A percentile compares a stretch with the other conserved stretches of the same genome.
Conservation (phyloP, 78 protist species). For the Dictyostelium firmibasis region DNA sequence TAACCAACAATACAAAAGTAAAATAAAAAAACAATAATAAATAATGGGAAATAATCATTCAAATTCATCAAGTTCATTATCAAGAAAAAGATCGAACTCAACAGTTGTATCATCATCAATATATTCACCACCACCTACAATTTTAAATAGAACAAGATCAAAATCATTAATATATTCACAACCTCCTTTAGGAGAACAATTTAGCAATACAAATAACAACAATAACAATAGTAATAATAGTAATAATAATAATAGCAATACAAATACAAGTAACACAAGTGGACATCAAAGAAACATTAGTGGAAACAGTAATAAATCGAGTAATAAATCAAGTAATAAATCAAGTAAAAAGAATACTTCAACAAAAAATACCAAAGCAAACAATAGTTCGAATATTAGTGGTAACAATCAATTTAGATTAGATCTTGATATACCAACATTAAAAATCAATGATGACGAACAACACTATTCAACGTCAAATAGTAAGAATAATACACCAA, state of each 20-base stretch:
- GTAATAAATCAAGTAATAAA: not conserved
- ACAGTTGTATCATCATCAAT: not conserved
- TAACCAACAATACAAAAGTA: not conserved
- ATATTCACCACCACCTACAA: not conserved
- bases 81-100: slow-evolving; percentile 32
- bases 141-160: slow-evolving; percentile 21
- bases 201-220: not conserved
- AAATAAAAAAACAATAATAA: not conserved
- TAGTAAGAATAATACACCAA: not conserved
- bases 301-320: not conserved
- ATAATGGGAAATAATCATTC: slow-evolving; percentile 7
- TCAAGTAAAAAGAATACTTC: not conserved
- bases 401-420: not conserved
- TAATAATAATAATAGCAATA: not conserved
- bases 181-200: not conserved
- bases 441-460: not conserved
- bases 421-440: not conserved
- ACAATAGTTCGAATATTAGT: not conserved
- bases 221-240: not conserved
- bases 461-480: not conserved
- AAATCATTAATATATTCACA: slow-evolving; percentile 4
- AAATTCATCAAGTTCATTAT: not conserved
- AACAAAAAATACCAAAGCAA: not conserved
- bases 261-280: too few species aligned
- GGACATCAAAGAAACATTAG: not conserved